Evolutionary conservation across 2,329 filamentous ascomycete species (phyloP), one percentile per base, ranked within the genome.

Genomic region (Verticillium tricorpus): DNA sequence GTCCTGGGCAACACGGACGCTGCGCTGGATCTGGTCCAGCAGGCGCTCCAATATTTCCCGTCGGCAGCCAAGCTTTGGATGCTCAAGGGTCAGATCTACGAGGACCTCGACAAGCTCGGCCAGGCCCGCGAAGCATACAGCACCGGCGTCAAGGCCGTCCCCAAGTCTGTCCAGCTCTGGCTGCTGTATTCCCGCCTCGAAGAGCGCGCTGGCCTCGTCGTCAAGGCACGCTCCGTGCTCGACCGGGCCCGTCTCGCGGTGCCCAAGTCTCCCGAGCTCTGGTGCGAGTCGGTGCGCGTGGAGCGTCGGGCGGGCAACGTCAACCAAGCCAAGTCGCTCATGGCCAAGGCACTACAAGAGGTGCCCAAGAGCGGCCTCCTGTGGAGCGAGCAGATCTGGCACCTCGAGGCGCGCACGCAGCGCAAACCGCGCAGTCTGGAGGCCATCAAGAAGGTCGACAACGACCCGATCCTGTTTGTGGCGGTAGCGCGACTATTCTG

Each of bases 71-170:
- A 98, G 77, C 83, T 99, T 28, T 97, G 94, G 89, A 97, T 98
- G 91, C 91, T 97, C 80, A 99, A 99, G 77, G 95, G 96, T 0
- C 95, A 99, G 73, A 95, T 98, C 65, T 99, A 99, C 80, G 91
- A 97, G 71, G 85, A 88, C 54, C 84, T 93, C 56, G 88, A 85
- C 68, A 93, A 92, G 77, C 78, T 90, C 15, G 88, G 90, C 0
- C 91, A 95, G 75, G 95, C 95, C 3, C 87, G 95, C 56, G 93
- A 98, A 73, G 93, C 94, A 0, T 98, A 95, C 76, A 87, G 86
- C 63, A 89, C 91, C 5, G 95, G 95, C 39, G 96, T 94, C 50
- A 90, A 95, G 70, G 91, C 92, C 0, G 94, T 92, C 61, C 87
- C 93, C 2, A 88, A 88, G 65, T 94, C 92, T 1, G 89, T 96